These are phyloP conservation scores for Entoloma clypeatum DNA, from an alignment of 1,284 basidiomycete genomes.

Conservation along the genomic window DNA sequence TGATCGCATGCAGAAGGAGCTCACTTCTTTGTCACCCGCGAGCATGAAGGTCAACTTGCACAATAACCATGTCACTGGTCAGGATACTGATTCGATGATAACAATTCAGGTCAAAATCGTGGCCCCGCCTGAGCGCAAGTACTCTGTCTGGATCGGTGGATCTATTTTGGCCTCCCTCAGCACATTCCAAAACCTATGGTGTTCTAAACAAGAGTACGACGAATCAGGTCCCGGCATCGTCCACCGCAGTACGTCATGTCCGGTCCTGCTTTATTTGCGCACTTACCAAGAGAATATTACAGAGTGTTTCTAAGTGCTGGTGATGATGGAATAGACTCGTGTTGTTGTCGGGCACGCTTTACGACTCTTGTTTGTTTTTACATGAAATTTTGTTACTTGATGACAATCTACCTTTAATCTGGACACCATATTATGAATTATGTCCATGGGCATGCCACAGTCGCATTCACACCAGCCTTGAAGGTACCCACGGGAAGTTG, in stretches of 20 bases:
- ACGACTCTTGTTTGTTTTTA: conserved; percentile 11
- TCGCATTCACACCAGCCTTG: no score
- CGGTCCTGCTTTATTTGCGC: neutral
- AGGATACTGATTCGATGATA: neutral
- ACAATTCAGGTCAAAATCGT: conserved; percentile 83
- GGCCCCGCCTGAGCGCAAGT: conserved; percentile 89
- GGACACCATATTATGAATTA: conserved; percentile 11
- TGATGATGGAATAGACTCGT: no score
- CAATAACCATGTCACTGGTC: neutral
- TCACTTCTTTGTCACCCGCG: conserved; percentile 80
- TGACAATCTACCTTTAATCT: conserved; percentile 10
- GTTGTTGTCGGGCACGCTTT: no score
- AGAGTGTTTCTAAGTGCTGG: conserved; percentile 31
- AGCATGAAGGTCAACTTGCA: conserved; percentile 79
- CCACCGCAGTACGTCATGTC: conserved; percentile 62
- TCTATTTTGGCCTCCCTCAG: conserved; percentile 94
- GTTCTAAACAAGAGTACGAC: conserved; percentile 91
- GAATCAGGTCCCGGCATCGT: conserved; percentile 84
- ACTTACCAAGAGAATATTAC: conserved; percentile 7
- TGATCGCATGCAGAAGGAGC: conserved; percentile 98
- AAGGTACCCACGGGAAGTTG: no score
- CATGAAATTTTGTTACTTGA: conserved; percentile 9
- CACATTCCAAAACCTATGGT: conserved; percentile 95
- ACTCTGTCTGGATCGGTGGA: conserved; percentile 99
- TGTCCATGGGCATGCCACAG: conserved; percentile 4